A percentile compares a stretch with the other conserved stretches of the same genome.
Conservation (phyloP, 331 rosid genomes). For the Malus hybrid region DNA sequence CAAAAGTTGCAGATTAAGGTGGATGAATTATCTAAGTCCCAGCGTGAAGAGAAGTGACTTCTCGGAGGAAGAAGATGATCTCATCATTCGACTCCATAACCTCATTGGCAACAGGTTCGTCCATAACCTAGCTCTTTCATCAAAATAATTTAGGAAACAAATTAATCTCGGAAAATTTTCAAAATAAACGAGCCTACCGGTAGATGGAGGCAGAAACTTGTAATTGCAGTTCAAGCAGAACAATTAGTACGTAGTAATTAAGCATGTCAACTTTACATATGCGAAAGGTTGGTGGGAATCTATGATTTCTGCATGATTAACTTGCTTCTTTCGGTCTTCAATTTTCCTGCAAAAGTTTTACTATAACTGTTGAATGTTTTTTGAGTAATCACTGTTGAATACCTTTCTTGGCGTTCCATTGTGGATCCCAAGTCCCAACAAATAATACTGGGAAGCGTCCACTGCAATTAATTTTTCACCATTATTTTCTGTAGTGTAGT, state of each 20-base stretch:
- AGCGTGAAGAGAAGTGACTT: slow-evolving; percentile 45
- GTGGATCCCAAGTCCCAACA: neutral
- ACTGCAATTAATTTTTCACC: neutral
- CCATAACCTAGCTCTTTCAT: neutral
- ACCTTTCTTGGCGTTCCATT: neutral
- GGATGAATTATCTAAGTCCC: slow-evolving; percentile 61
- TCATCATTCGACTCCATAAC: slow-evolving; percentile 54
- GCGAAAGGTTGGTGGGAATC: too few relatives aligned
- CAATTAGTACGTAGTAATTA: too few relatives aligned
- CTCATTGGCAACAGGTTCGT: slow-evolving; percentile 53
- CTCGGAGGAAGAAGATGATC: slow-evolving; percentile 55
- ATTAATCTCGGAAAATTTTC: too few relatives aligned
- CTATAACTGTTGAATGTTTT: neutral
- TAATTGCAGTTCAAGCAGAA: too few relatives aligned
- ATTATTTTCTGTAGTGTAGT: neutral
- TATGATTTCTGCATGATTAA: neutral
- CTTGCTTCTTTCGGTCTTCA: neutral
- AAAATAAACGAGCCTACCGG: too few relatives aligned
- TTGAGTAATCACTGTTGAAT: neutral
- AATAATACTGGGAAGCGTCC: neutral
- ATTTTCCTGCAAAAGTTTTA: neutral
- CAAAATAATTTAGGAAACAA: neutral
- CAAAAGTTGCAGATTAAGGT: slow-evolving; percentile 59
- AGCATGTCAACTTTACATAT: too few relatives aligned
- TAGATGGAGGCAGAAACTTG: too few relatives aligned